Conservation (phyloP, 2,329 filamentous ascomycete species). For the Lomentospora prolificans region DNA sequence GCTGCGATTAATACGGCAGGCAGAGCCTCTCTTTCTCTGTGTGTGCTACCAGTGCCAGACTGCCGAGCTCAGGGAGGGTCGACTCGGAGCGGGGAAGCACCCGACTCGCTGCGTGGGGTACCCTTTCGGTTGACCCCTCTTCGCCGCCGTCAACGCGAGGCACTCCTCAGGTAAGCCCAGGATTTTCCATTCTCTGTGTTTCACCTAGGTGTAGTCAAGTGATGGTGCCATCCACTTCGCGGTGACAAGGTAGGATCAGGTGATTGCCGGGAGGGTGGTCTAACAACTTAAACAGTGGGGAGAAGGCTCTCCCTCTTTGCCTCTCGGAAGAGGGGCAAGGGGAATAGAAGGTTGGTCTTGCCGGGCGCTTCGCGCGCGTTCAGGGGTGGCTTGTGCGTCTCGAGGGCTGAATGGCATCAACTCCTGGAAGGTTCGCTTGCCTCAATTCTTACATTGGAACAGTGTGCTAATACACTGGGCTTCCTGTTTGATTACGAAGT, state of each 20-base stretch:
- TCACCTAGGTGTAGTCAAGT: constrained; percentile 7
- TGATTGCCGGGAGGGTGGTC: constrained; percentile 3
- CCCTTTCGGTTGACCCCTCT: neutral
- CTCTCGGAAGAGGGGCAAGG: neutral
- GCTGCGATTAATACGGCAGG: neutral
- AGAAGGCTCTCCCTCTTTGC: neutral
- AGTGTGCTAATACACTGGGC: neutral
- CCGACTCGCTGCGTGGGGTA: constrained; percentile 1
- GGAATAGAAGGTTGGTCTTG: neutral
- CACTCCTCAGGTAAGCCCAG: neutral
- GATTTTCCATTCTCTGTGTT: constrained; percentile 3
- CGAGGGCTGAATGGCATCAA: neutral
- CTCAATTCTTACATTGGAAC: neutral
- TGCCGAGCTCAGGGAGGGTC: neutral
- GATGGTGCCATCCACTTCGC: constrained; percentile 3
- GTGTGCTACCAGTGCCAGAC: too few relatives aligned
- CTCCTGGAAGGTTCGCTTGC: neutral
- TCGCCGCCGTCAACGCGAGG: neutral
- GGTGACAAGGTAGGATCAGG: neutral
- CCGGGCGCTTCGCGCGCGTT: neutral
- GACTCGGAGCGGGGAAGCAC: constrained; percentile 1
- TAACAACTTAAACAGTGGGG: neutral
- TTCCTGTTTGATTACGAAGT: neutral
- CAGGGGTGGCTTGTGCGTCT: neutral
- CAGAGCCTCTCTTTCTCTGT: neutral